Evolutionary conservation across 768 basidiomycete species (phyloP).

Genomic region (Fomitopsis serialis): DNA sequence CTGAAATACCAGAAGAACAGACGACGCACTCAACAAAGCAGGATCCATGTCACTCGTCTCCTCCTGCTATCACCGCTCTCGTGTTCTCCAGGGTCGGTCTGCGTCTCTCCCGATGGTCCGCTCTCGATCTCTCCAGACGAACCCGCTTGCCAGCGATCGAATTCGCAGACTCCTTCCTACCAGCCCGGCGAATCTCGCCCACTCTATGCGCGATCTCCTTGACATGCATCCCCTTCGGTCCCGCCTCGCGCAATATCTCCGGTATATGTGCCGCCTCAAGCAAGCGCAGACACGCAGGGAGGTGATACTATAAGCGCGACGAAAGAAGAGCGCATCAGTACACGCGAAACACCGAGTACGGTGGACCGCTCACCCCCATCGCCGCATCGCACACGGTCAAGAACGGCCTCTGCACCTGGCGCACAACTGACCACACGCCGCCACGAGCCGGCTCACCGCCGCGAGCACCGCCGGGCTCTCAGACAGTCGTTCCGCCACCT

Average conservation of each 20-base stretch:
- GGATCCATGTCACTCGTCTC: conserved; percentile 17
- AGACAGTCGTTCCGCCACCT: conserved; percentile 43
- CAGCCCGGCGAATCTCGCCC: conserved; percentile 39
- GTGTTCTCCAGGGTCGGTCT: not conserved
- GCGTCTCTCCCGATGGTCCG: not conserved
- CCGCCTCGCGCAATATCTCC: conserved; percentile 66
- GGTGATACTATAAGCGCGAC: conserved; percentile 48
- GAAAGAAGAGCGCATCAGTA: not conserved
- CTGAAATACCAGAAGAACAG: not conserved
- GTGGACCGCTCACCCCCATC: conserved; percentile 50
- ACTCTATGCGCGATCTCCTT: conserved; percentile 33
- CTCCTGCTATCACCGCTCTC: not conserved
- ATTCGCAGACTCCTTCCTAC: conserved; percentile 15
- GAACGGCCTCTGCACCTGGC: conserved; percentile 66
- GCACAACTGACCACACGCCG: conserved; percentile 64
- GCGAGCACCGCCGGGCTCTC: conserved; percentile 53
- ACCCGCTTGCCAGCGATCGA: not conserved
- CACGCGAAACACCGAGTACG: not conserved
- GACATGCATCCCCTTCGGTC: conserved; percentile 46
- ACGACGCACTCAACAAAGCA: conserved; percentile 45
- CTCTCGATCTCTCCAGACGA: not conserved
- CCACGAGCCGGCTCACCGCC: conserved; percentile 60
- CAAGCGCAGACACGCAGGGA: conserved; percentile 70
- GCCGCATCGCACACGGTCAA: conserved; percentile 66
- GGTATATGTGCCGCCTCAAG: conserved; percentile 66